Conservation (phyloP, 805 yeast genomes). For the Saccharomycopsis babjevae region DNA sequence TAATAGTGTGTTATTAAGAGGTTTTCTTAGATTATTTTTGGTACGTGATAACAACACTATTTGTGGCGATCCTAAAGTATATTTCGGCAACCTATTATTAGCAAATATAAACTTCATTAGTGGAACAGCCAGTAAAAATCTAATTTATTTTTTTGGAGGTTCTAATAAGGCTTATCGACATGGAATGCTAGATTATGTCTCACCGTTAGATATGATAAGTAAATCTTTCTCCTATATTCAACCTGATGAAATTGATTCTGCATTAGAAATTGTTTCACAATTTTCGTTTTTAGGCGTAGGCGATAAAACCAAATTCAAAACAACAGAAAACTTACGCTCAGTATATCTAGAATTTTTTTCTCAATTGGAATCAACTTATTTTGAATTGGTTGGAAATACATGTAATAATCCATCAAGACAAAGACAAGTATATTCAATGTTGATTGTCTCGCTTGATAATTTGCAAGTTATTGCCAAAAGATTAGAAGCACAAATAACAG, state of each 20-base stretch:
- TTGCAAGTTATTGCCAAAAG: conserved; percentile 66
- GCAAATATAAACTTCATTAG: conserved; percentile 36
- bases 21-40: conserved; percentile 50
- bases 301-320: not conserved
- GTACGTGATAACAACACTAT: conserved; percentile 53
- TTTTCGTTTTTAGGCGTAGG: not conserved
- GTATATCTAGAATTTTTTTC: not conserved
- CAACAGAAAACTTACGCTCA: not conserved
- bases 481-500: conserved; percentile 40
- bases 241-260: not conserved
- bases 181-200: not conserved
- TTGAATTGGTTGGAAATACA: conserved; percentile 34
- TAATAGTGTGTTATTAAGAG: conserved; percentile 42
- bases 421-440: conserved; percentile 59
- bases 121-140: conserved; percentile 28
- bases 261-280: not conserved
- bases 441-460: conserved; percentile 59
- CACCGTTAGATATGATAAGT: not conserved
- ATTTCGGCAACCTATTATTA: conserved; percentile 24
- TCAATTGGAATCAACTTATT: conserved; percentile 24
- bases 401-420: conserved; percentile 73
- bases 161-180: not conserved
- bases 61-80: conserved; percentile 36
- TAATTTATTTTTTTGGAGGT: conserved; percentile 19
- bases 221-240: conserved; percentile 1